phyloP scores from a whole-genome alignment of 768 basidiomycete species.

The Mycena alexandri region DNA sequence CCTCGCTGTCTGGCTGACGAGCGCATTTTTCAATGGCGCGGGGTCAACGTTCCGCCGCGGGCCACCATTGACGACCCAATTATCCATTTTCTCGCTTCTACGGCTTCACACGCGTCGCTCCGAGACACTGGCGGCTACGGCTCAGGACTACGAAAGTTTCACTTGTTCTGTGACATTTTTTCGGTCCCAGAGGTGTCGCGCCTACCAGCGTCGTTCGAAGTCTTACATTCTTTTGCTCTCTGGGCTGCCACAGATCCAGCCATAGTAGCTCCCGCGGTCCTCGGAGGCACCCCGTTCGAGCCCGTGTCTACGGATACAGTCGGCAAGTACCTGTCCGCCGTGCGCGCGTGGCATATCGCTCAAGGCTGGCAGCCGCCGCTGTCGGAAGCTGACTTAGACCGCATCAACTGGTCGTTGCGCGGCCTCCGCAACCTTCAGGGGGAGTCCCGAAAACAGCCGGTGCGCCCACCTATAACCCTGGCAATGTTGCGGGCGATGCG shows the following conservation, averaged over 20 bases:
- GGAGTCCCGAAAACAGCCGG: conserved; percentile 32
- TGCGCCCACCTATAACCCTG: conserved; percentile 50
- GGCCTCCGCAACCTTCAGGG: conserved; percentile 45
- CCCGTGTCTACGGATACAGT: conserved; percentile 43
- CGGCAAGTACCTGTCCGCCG: conserved; percentile 51
- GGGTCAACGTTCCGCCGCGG: conserved; percentile 46
- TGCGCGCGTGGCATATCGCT: conserved; percentile 54
- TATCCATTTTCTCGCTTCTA: conserved; percentile 30
- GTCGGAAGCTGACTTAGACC: conserved; percentile 28
- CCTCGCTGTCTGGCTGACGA: conserved; percentile 42
- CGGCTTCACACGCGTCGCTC: conserved; percentile 42
- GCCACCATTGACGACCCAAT: conserved; percentile 40
- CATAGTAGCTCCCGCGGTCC: conserved; percentile 14
- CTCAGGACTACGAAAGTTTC: conserved; percentile 45
- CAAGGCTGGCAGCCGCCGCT: conserved; percentile 55
- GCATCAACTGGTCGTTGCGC: conserved; percentile 46
- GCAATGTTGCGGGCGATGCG: conserved; percentile 45
- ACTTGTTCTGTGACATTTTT: conserved; percentile 47
- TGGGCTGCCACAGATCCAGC: conserved; percentile 51
- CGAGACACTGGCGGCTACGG: conserved; percentile 34
- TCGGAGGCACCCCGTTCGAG: conserved; percentile 43
- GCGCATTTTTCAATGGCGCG: conserved; percentile 48
- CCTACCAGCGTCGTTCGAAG: conserved; percentile 43
- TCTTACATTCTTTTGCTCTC: conserved; percentile 51
- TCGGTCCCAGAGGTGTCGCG: conserved; percentile 43